phyloP scores from a whole-genome alignment of 176 grass and related monocot genomes.

The Cymbopogon citratus region DNA sequence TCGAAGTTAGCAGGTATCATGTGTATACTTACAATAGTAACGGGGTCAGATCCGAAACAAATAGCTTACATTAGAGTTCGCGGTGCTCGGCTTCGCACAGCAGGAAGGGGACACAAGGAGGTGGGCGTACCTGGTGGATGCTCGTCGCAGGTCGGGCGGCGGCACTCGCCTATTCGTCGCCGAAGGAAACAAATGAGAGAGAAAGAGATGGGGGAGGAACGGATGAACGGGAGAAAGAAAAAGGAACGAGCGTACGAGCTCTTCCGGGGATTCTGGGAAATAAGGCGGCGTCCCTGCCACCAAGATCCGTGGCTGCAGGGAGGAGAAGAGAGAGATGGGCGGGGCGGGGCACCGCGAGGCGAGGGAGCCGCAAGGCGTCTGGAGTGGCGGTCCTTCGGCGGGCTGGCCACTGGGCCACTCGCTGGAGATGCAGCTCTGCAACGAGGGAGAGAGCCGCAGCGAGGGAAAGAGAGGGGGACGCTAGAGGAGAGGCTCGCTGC shows the following conservation, averaged over 20 bases:
- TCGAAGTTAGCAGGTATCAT: not conserved
- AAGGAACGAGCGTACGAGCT: not conserved
- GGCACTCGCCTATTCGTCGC: too few relatives aligned
- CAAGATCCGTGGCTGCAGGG: not conserved
- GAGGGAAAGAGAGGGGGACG: not conserved
- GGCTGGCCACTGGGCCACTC: not conserved
- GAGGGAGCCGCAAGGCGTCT: not conserved
- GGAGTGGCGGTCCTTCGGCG: not conserved
- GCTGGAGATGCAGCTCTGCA: not conserved
- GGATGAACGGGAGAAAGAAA: not conserved
- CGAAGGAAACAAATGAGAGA: not conserved
- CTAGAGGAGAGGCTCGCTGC: not conserved
- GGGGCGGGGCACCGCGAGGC: too few relatives aligned
- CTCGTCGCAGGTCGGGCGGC: not conserved
- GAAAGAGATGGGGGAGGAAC: not conserved
- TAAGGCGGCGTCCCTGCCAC: not conserved
- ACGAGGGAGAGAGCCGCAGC: not conserved
- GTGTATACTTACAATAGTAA: not conserved
- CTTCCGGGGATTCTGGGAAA: not conserved
- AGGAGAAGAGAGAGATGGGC: not conserved
- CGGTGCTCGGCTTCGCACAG: not conserved
- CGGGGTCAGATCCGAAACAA: constrained; percentile 5
- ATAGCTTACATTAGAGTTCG: not conserved
- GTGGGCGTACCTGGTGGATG: not conserved
- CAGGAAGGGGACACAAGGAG: not conserved